Base-by-base conservation (phyloP, 2,329 filamentous ascomycete species). In the Albifimbria verrucaria region DNA sequence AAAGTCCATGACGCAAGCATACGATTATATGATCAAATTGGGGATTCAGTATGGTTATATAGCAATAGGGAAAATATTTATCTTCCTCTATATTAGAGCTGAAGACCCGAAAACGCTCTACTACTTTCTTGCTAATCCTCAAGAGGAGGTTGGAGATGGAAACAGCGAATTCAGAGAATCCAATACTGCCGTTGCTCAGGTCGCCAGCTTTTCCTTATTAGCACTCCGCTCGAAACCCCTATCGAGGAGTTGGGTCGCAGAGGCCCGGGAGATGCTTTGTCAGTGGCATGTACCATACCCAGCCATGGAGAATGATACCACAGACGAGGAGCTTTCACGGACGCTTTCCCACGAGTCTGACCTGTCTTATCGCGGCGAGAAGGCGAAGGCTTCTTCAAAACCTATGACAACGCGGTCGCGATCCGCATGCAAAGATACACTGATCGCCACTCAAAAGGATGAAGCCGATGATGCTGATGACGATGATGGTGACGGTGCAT, bases 1-100 rank as follows among this genome's bases (percentile, higher is more conserved):
- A 45, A 60, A 58, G 56, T 54, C 52, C n/a, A 49, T 61, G 32
- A 57, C 55, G 48, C 54, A 62, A 45, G 54, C 56, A 23, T 62
- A 58, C 32, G 48, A 63, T 44, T 58, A 57, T n/a, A 63, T 62
- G 57, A 41, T 63, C 17, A 5, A 18, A 26, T 52, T 49, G 42
- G 55, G 50, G 42, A 47, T 65, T 32, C 49, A 55, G 45, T 67
- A 64, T 49, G 58, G 62, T 54, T 61, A 64, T 52, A 25, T 68
- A 9, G 49, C 57, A 52, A 59, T 59, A 28, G 61, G 63, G 42
- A 52, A 62, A 53, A 58, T 59, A 11, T 54, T 60, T 21, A 24
- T 67, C 24, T 60, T 66, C 41, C 62, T 67, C 57, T 53, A 52
- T 26, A 47, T 66, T 51, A 45, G 57, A 26, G 50, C 32, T 49